These are phyloP conservation scores for Hypholoma fasciculare DNA, from an alignment of 768 basidiomycete species.

Conservation along the genomic window DNA sequence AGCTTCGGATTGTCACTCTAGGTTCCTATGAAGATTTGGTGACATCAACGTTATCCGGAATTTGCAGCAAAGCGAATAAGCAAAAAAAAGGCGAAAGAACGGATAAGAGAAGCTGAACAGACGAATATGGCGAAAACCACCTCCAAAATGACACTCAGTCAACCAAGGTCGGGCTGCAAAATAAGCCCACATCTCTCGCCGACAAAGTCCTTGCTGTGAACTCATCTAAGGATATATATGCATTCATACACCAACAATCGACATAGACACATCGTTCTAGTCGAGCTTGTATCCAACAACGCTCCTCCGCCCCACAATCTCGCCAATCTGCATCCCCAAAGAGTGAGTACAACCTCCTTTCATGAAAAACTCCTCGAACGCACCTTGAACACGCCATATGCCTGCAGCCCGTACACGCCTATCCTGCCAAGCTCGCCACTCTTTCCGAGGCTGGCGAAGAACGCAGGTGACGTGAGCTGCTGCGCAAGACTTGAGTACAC, in stretches of 20 bases:
- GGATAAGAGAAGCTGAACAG: too few species aligned
- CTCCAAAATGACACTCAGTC: too few species aligned
- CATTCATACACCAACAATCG: background rate
- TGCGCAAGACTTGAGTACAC: constrained; percentile 69
- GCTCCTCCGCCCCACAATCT: constrained; percentile 8
- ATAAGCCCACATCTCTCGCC: background rate
- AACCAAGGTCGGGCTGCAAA: background rate
- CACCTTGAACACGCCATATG: constrained; percentile 89
- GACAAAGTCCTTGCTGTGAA: background rate
- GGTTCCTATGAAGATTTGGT: too few species aligned
- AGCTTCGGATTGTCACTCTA: too few species aligned
- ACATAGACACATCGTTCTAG: constrained; percentile 1
- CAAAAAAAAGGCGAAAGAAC: too few species aligned
- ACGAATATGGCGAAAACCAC: too few species aligned
- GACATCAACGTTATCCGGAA: too few species aligned
- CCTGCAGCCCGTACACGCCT: constrained; percentile 79
- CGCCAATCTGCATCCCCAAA: background rate
- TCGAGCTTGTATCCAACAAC: constrained; percentile 9
- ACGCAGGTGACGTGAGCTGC: constrained; percentile 55
- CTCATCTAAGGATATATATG: constrained; percentile 5
- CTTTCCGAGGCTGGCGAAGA: constrained; percentile 59
- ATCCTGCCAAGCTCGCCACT: constrained; percentile 70
- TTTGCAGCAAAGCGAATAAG: too few species aligned
- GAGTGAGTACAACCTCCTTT: background rate
- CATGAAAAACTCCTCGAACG: constrained; percentile 17